Conservation (phyloP, 1,284 basidiomycete genomes). For the Papiliotrema flavescens region DNA sequence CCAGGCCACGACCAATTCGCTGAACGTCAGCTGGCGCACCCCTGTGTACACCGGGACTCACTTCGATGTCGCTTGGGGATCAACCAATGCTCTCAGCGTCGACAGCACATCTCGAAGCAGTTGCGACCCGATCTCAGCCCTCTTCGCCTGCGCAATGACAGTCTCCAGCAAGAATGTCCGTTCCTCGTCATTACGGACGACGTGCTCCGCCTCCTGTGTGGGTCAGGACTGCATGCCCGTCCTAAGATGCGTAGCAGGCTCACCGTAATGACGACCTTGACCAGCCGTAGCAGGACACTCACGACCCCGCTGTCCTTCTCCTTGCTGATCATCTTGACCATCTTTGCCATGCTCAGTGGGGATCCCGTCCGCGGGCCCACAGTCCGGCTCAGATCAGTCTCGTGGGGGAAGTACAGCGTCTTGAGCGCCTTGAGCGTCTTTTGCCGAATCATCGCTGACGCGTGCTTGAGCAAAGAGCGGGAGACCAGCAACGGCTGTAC, state of each 20-base stretch:
- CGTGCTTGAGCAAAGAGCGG: constrained; percentile 27
- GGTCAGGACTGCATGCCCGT: no score
- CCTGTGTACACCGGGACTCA: neutral
- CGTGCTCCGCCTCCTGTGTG: constrained; percentile 13
- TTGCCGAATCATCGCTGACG: constrained; percentile 26
- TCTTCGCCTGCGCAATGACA: constrained; percentile 10
- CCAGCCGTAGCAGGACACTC: constrained; percentile 7
- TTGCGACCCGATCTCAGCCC: constrained; percentile 1
- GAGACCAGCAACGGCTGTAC: constrained; percentile 31
- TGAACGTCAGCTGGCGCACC: neutral
- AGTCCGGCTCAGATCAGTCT: neutral
- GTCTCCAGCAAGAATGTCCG: constrained; percentile 16
- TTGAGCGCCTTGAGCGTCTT: constrained; percentile 26
- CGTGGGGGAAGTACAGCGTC: constrained; percentile 13
- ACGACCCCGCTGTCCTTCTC: constrained; percentile 21
- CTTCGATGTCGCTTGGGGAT: neutral
- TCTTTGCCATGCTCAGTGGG: constrained; percentile 26
- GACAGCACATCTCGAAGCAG: constrained; percentile 4
- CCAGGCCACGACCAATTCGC: neutral
- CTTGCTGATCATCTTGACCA: constrained; percentile 16
- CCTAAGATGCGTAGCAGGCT: no score
- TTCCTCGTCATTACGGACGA: constrained; percentile 12
- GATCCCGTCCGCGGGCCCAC: constrained; percentile 8
- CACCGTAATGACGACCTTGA: constrained; percentile 14
- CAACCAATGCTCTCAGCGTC: neutral